These are phyloP conservation scores for Trametes gibbosa DNA, from an alignment of 768 basidiomycete species.

Conservation along the genomic window DNA sequence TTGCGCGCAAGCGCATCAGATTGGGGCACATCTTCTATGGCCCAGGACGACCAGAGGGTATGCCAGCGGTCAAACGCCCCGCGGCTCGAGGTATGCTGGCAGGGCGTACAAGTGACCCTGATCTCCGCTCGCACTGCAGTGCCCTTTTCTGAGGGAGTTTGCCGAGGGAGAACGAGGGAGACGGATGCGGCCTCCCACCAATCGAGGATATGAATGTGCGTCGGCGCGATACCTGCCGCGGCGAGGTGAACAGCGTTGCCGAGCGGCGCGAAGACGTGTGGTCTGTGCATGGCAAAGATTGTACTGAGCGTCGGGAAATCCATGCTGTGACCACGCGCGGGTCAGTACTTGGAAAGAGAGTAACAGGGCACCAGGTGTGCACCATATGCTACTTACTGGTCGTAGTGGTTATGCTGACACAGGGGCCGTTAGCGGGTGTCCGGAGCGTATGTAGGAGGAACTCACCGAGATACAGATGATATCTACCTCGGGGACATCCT, in stretches of 20 bases:
- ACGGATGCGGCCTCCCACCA: constrained; percentile 45
- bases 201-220: constrained; percentile 43
- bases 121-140: constrained; percentile 28
- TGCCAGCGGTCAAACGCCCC: constrained; percentile 48
- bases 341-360: neutral
- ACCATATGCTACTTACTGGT: constrained; percentile 35
- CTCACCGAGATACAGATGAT: constrained; percentile 47
- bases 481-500: constrained; percentile 49
- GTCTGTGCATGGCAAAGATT: constrained; percentile 25
- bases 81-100: constrained; percentile 62
- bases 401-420: constrained; percentile 37
- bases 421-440: neutral
- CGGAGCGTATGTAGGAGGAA: neutral
- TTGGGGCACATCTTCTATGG: constrained; percentile 42
- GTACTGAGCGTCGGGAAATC: constrained; percentile 33
- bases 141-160: neutral
- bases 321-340: constrained; percentile 28
- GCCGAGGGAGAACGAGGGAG: constrained; percentile 28
- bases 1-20: constrained; percentile 31
- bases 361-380: too few relatives aligned
- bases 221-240: constrained; percentile 29
- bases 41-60: constrained; percentile 68
- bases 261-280: constrained; percentile 47
- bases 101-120: constrained; percentile 57
- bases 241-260: constrained; percentile 39